Conservation (phyloP, 768 basidiomycete species). For the Podaxis sp. region DNA sequence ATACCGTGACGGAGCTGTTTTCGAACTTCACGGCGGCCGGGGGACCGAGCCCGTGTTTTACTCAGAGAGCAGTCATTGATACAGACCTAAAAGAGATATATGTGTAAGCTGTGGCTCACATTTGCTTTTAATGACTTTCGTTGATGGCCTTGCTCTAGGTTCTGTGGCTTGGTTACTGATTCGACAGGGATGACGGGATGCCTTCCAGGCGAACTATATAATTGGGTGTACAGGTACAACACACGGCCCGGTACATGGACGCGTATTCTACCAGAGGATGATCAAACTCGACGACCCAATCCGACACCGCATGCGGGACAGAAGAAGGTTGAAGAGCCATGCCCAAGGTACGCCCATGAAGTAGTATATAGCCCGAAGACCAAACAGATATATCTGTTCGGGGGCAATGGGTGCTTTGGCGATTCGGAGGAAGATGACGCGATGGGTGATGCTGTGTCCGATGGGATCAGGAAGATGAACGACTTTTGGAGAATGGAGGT, state of each 20-base stretch:
- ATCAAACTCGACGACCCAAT: slow-evolving; percentile 18
- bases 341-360: slow-evolving; percentile 73
- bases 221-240: slow-evolving; percentile 68
- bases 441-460: neutral
- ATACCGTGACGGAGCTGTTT: slow-evolving; percentile 56
- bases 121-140: neutral
- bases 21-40: slow-evolving; percentile 56
- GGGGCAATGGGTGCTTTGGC: slow-evolving; percentile 57
- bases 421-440: slow-evolving; percentile 6
- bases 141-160: slow-evolving; percentile 30
- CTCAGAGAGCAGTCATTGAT: slow-evolving; percentile 71
- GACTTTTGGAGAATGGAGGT: slow-evolving; percentile 79
- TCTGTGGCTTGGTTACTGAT: slow-evolving; percentile 55
- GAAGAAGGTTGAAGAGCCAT: slow-evolving; percentile 36
- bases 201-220: slow-evolving; percentile 43
- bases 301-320: neutral
- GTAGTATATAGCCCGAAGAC: slow-evolving; percentile 64
- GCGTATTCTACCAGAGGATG: slow-evolving; percentile 38
- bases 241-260: slow-evolving; percentile 62
- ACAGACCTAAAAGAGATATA: slow-evolving; percentile 61
- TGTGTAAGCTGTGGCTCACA: slow-evolving; percentile 42
- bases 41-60: slow-evolving; percentile 70
- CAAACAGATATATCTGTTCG: slow-evolving; percentile 63
- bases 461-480: slow-evolving; percentile 34
- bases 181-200: slow-evolving; percentile 32